Percentiles rank a stretch among this genome's conserved stretches.
Conservation (phyloP, 345 rosid genomes). For the Euphorbia lathyris region DNA sequence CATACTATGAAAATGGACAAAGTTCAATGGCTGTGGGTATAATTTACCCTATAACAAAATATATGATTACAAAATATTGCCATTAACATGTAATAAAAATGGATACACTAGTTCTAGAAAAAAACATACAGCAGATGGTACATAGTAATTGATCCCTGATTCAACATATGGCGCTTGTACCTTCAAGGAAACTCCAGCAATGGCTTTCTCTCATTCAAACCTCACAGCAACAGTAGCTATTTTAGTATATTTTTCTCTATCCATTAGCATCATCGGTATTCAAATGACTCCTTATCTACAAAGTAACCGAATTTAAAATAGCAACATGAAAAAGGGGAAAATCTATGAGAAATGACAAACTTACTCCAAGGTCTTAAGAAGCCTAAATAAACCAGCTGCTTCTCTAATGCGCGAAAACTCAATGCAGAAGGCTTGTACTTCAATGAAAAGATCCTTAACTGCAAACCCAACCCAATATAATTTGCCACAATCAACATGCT, state of each 20-base stretch:
- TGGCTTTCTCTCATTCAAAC: neutral
- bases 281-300: constrained; percentile 21
- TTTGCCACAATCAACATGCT: neutral
- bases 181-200: neutral
- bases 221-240: too few species aligned
- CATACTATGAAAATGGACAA: too few species aligned
- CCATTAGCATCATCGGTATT: neutral
- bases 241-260: neutral
- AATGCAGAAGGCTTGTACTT: constrained; percentile 97
- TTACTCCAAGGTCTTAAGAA: constrained; percentile 66
- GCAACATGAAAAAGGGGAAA: neutral
- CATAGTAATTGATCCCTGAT: too few species aligned
- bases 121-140: too few species aligned
- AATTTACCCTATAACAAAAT: too few species aligned
- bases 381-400: constrained; percentile 88
- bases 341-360: neutral
- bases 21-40: too few species aligned
- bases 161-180: neutral
- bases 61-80: neutral
- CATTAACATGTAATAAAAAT: too few species aligned
- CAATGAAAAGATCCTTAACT: constrained; percentile 92
- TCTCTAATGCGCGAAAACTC: constrained; percentile 90
- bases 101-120: neutral
- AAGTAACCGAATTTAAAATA: neutral
- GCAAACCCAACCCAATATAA: constrained; percentile 24